These are phyloP conservation scores for Candolleomyces efflorescens DNA, from an alignment of 768 basidiomycete species.

Conservation along the genomic window DNA sequence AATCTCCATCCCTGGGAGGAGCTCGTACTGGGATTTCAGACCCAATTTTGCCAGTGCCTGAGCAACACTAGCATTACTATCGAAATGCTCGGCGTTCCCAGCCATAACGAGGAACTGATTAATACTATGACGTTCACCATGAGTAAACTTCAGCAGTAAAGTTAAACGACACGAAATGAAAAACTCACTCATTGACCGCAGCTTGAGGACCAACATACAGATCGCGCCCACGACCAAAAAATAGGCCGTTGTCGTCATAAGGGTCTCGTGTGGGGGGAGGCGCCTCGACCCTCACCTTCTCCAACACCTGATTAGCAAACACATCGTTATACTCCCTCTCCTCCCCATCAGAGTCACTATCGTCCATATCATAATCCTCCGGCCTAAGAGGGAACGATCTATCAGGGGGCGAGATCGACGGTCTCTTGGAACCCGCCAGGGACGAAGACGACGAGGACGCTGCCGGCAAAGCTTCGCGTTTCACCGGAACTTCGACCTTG, in stretches of 20 bases:
- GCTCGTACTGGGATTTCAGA: slow-evolving; percentile 40
- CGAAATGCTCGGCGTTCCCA: slow-evolving; percentile 55
- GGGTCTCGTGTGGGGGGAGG: slow-evolving; percentile 26
- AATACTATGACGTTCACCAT: slow-evolving; percentile 30
- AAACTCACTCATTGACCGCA: slow-evolving; percentile 46
- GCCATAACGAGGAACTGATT: slow-evolving; percentile 50
- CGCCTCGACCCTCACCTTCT: slow-evolving; percentile 19
- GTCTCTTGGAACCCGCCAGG: background rate
- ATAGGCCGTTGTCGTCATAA: slow-evolving; percentile 42
- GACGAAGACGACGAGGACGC: background rate
- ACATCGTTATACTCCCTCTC: slow-evolving; percentile 13
- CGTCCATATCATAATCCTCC: slow-evolving; percentile 4
- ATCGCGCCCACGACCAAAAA: slow-evolving; percentile 42
- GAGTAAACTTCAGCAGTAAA: slow-evolving; percentile 1
- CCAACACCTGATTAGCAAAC: slow-evolving; percentile 6
- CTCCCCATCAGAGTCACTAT: slow-evolving; percentile 12
- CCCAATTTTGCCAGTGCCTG: slow-evolving; percentile 51
- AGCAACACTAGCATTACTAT: slow-evolving; percentile 55
- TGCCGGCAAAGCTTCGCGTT: background rate
- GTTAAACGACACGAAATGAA: background rate
- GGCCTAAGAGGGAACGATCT: background rate
- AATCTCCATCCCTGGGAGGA: slow-evolving; percentile 56
- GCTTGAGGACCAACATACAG: slow-evolving; percentile 42
- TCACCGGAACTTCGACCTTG: background rate
- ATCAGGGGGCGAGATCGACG: background rate